A percentile compares a stretch with the other conserved stretches of the same genome.
phyloP scores from a whole-genome alignment of 179 eudicot species.

The Sideroxylon spinosum region DNA sequence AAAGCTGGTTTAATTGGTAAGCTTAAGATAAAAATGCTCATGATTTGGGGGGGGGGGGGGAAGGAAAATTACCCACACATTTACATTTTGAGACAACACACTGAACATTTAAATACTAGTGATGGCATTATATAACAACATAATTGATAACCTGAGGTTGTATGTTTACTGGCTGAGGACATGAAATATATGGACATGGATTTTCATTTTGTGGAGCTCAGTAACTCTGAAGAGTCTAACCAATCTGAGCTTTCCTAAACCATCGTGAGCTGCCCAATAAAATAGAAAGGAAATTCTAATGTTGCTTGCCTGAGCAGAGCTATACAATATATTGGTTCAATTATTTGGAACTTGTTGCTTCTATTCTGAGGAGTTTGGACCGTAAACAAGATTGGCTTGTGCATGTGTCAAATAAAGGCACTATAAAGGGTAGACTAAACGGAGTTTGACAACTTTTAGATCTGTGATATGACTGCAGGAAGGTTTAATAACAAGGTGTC shows the following conservation, averaged over 20 bases:
- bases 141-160: not conserved
- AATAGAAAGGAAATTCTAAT: not conserved
- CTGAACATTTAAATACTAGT: not conserved
- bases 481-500: not conserved
- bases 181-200: not conserved
- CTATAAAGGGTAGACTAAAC: not conserved
- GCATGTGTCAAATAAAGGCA: slow-evolving; percentile 7
- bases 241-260: not conserved
- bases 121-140: not conserved
- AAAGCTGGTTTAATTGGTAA: not conserved
- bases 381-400: not conserved
- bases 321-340: not conserved
- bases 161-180: not conserved
- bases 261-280: not conserved
- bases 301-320: not conserved
- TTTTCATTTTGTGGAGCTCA: slow-evolving; percentile 3
- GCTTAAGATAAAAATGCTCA: no score
- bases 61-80: not conserved
- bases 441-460: not conserved
- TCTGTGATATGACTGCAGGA: not conserved
- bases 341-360: not conserved
- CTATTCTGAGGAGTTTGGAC: not conserved
- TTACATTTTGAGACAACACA: not conserved
- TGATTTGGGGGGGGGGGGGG: no score
- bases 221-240: not conserved